Evolutionary conservation across 2,329 filamentous ascomycete genomes (phyloP).

Genomic region (Fusarium nygamai): DNA sequence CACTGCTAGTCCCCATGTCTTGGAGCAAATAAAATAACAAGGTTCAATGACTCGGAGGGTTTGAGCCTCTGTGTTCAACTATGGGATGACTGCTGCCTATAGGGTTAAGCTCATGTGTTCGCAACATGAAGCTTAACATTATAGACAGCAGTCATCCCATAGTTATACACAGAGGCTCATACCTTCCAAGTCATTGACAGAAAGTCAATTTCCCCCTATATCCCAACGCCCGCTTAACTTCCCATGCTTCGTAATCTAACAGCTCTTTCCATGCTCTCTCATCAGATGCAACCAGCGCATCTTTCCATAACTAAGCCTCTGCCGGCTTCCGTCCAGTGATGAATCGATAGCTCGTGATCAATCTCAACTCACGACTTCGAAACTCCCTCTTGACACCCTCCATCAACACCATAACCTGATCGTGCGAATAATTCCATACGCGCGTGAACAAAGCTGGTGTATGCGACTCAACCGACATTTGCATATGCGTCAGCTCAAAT

Average conservation of each 20-base stretch:
- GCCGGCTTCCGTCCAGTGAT: slow-evolving; percentile 25
- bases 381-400: slow-evolving; percentile 61
- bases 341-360: slow-evolving; percentile 39
- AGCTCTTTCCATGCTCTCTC: neutral
- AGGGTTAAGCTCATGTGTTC: neutral
- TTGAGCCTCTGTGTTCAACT: too few species aligned
- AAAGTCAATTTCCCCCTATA: neutral
- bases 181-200: neutral
- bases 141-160: neutral
- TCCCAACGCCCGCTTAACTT: neutral
- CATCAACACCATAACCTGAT: slow-evolving; percentile 54
- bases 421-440: slow-evolving; percentile 51
- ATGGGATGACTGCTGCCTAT: neutral
- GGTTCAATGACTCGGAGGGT: neutral
- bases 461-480: slow-evolving; percentile 55
- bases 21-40: neutral
- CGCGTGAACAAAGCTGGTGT: slow-evolving; percentile 53
- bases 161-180: neutral
- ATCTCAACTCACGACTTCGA: slow-evolving; percentile 26
- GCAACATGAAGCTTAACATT: neutral
- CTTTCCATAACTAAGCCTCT: neutral
- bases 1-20: neutral
- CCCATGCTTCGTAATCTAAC: neutral
- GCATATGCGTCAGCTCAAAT: slow-evolving; percentile 53
- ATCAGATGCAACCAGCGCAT: neutral